Conservation (phyloP, 768 basidiomycete genomes). For the Psilocybe sp. region DNA sequence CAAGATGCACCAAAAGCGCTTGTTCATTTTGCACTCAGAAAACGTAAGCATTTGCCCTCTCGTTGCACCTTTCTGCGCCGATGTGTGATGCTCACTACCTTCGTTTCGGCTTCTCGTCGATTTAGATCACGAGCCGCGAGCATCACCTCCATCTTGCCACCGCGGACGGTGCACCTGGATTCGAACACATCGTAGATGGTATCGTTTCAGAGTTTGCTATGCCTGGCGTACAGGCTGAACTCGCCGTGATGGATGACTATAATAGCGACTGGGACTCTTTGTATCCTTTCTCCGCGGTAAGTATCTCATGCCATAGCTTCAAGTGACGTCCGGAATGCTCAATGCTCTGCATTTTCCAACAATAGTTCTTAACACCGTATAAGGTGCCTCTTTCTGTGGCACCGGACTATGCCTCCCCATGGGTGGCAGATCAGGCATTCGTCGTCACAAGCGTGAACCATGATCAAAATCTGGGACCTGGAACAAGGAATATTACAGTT, state of each 20-base stretch:
- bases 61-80: neutral
- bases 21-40: conserved; percentile 82
- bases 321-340: neutral
- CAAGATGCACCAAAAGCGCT: conserved; percentile 78
- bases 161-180: conserved; percentile 81
- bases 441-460: conserved; percentile 58
- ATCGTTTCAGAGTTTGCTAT: conserved; percentile 63
- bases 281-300: conserved; percentile 76
- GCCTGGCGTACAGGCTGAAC: conserved; percentile 33
- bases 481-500: conserved; percentile 69
- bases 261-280: conserved; percentile 88
- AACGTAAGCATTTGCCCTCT: conserved; percentile 54
- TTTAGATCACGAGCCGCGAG: conserved; percentile 66
- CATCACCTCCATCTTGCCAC: conserved; percentile 78
- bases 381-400: conserved; percentile 65
- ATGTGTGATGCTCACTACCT: neutral
- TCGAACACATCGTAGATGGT: conserved; percentile 54
- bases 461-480: conserved; percentile 47
- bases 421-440: conserved; percentile 39
- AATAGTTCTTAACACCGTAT: conserved; percentile 80
- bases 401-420: conserved; percentile 48
- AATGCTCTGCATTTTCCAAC: conserved; percentile 6
- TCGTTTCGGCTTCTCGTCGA: neutral
- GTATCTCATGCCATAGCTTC: conserved; percentile 15
- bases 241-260: conserved; percentile 66